Percentiles rank a stretch among this genome's conserved stretches.
These are phyloP conservation scores for Clarireedia sp. DNA, from an alignment of 2,329 filamentous ascomycete species.

Conservation along the genomic window DNA sequence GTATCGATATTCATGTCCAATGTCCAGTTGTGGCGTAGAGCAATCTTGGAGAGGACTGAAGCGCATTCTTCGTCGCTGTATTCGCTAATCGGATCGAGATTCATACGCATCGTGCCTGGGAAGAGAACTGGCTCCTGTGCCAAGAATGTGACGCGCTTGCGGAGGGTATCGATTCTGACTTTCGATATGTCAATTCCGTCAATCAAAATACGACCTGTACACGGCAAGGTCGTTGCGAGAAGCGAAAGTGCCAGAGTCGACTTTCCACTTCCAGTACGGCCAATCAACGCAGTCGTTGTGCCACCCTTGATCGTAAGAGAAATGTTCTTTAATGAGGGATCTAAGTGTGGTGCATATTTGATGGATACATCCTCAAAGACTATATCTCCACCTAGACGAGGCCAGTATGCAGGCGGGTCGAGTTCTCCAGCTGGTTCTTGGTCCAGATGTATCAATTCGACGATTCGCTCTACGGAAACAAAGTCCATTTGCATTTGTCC, in stretches of 20 bases:
- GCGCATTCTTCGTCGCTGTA: slow-evolving; percentile 47
- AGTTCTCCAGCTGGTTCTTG: slow-evolving; percentile 62
- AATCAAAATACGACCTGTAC: slow-evolving; percentile 48
- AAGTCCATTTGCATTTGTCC: slow-evolving; percentile 87
- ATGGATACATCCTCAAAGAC: slow-evolving; percentile 71
- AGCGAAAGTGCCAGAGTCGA: slow-evolving; percentile 62
- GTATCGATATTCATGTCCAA: slow-evolving; percentile 49
- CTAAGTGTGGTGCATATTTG: slow-evolving; percentile 69
- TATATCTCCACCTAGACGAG: slow-evolving; percentile 62
- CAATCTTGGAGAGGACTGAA: slow-evolving; percentile 46
- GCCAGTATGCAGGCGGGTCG: slow-evolving; percentile 69
- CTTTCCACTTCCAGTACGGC: slow-evolving; percentile 76
- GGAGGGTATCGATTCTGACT: slow-evolving; percentile 50
- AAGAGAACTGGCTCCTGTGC: slow-evolving; percentile 61
- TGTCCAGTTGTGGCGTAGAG: slow-evolving; percentile 46
- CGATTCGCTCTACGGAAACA: slow-evolving; percentile 78
- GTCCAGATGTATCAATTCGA: slow-evolving; percentile 72
- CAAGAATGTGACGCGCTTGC: slow-evolving; percentile 56
- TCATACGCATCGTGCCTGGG: slow-evolving; percentile 51
- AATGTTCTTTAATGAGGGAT: slow-evolving; percentile 61
- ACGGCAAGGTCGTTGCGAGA: slow-evolving; percentile 47
- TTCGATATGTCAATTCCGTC: slow-evolving; percentile 53
- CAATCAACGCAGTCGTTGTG: slow-evolving; percentile 70
- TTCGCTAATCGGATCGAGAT: slow-evolving; percentile 53
- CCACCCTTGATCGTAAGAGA: slow-evolving; percentile 70